These are phyloP conservation scores for Hemerocallis citrina DNA, from an alignment of 106 monocot genomes.

Conservation along the genomic window DNA sequence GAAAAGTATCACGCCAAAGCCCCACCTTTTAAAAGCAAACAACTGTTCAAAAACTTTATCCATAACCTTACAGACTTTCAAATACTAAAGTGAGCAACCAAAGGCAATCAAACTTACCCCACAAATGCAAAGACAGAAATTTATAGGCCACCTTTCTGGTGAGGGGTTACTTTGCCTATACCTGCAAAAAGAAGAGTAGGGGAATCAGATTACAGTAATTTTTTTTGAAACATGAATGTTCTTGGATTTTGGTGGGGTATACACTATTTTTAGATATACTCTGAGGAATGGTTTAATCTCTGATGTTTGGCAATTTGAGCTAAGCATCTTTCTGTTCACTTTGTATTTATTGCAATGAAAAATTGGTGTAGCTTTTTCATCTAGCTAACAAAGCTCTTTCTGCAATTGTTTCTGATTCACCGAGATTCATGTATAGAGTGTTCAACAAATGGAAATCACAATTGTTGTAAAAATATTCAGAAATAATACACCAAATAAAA, in stretches of 20 bases:
- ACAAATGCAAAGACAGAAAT: not conserved
- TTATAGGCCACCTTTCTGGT: not conserved
- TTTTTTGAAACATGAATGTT: not conserved
- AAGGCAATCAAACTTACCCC: not conserved
- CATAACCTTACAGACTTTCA: not conserved
- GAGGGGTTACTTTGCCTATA: not conserved
- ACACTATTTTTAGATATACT: not conserved
- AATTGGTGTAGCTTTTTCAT: no score
- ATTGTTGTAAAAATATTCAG: no score
- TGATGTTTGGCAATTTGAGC: no score
- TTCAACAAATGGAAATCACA: no score
- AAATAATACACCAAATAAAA: no score
- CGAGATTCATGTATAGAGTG: no score
- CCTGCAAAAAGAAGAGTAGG: not conserved
- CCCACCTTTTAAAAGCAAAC: not conserved
- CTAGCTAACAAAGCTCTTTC: no score
- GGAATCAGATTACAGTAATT: not conserved
- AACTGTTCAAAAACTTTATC: not conserved
- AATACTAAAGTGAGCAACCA: not conserved
- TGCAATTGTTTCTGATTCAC: no score
- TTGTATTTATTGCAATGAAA: no score
- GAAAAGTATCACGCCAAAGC: slow-evolving; percentile 11
- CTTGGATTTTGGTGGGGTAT: not conserved
- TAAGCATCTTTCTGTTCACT: no score
- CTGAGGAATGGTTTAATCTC: no score